A percentile compares a stretch with the other conserved stretches of the same genome.
These are phyloP conservation scores for Cordyceps javanica DNA, from an alignment of 2,329 filamentous ascomycete genomes.

Conservation along the genomic window DNA sequence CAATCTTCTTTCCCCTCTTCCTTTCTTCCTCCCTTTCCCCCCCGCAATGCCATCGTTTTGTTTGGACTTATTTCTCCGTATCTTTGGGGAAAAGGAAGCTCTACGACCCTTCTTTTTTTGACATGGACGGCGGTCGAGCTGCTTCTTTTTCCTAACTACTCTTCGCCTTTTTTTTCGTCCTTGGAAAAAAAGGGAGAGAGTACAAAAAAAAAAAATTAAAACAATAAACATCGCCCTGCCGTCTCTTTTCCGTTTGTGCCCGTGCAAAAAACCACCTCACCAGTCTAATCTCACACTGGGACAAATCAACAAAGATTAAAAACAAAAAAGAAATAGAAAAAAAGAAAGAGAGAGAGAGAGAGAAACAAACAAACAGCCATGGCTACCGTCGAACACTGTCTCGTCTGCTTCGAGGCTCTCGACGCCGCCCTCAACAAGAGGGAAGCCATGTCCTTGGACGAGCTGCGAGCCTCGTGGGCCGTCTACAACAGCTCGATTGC, in stretches of 20 bases:
- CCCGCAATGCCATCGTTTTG: background rate
- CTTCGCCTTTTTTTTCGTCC: background rate
- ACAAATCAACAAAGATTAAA: too few species aligned
- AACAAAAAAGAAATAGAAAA: too few species aligned
- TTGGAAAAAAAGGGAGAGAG: background rate
- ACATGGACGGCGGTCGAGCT: background rate
- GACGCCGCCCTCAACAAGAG: slow-evolving; percentile 67
- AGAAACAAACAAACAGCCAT: slow-evolving; percentile 39
- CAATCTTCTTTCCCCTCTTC: background rate
- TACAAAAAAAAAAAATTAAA: background rate
- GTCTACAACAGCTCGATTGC: slow-evolving; percentile 26
- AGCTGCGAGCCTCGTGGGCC: slow-evolving; percentile 62
- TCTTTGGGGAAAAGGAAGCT: background rate
- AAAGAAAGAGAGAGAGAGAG: too few species aligned
- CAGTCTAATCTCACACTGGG: too few species aligned
- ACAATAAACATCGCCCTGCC: background rate
- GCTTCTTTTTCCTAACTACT: background rate
- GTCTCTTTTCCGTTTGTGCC: background rate
- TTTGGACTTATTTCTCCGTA: background rate
- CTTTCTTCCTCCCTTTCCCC: background rate
- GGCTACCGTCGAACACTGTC: slow-evolving; percentile 81
- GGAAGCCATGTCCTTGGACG: slow-evolving; percentile 57
- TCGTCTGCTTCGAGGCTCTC: slow-evolving; percentile 88
- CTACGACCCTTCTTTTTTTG: background rate
- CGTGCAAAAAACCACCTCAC: too few species aligned